These are phyloP conservation scores for Craterostigma plantagineum DNA, from an alignment of 257 asterid genomes.

Conservation along the genomic window DNA sequence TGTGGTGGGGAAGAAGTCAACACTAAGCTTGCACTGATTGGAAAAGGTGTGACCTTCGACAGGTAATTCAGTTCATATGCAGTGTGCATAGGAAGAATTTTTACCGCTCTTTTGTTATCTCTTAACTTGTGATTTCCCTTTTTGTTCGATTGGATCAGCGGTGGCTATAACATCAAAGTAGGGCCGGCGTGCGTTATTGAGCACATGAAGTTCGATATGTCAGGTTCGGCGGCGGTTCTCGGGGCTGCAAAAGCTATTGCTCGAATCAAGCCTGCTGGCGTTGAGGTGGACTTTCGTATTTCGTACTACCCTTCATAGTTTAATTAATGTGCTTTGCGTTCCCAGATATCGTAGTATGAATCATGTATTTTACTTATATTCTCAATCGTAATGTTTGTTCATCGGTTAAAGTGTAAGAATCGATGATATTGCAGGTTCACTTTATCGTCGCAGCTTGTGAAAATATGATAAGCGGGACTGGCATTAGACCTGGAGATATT, in stretches of 20 bases:
- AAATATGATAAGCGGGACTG: constrained; percentile 93
- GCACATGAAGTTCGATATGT: constrained; percentile 94
- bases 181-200: constrained; percentile 86
- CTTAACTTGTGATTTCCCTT: background rate
- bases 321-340: background rate
- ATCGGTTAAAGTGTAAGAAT: background rate
- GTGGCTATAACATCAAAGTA: constrained; percentile 96
- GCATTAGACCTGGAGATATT: constrained; percentile 90
- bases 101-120: background rate
- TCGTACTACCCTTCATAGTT: constrained; percentile 1
- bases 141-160: constrained; percentile 24
- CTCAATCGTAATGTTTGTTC: no score
- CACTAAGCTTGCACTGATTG: constrained; percentile 82
- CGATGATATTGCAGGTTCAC: constrained; percentile 43
- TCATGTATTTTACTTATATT: background rate
- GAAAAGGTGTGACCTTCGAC: constrained; percentile 98
- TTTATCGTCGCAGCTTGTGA: constrained; percentile 95
- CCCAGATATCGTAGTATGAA: background rate
- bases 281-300: constrained; percentile 37
- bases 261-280: constrained; percentile 89
- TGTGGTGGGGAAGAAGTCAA: constrained; percentile 54
- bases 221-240: constrained; percentile 94
- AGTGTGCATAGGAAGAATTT: background rate
- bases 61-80: constrained; percentile 25
- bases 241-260: constrained; percentile 98